phyloP scores from a whole-genome alignment of 2,329 filamentous ascomycete species.

The Arthrobotrys megalospora region DNA sequence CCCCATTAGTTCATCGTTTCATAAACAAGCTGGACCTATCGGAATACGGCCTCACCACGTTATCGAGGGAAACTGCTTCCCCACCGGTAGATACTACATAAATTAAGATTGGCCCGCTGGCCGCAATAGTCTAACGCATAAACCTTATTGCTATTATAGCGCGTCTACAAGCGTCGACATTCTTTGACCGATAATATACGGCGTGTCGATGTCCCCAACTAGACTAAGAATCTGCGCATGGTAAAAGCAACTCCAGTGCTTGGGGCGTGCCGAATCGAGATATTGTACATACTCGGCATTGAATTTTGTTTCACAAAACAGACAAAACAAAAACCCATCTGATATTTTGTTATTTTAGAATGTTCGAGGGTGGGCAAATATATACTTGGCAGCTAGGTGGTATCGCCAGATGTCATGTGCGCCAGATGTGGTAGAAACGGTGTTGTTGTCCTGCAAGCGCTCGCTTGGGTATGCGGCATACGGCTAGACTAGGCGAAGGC shows the following conservation, averaged over 20 bases:
- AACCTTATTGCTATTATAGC: not conserved
- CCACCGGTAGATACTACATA: constrained; percentile 15
- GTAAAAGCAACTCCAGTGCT: not conserved
- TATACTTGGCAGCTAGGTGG: not conserved
- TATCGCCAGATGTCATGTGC: constrained; percentile 18
- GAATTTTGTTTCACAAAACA: constrained; percentile 8
- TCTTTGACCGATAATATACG: constrained; percentile 6
- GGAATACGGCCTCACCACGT: not conserved
- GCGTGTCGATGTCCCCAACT: not conserved
- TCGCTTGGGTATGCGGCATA: constrained; percentile 25
- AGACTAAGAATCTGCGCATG: not conserved
- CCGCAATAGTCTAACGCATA: not conserved
- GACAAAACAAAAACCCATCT: not conserved
- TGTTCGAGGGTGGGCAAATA: not conserved
- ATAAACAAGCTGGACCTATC: not conserved
- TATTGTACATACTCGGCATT: not conserved
- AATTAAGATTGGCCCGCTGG: not conserved
- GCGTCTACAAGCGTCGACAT: constrained; percentile 27
- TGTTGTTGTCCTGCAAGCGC: constrained; percentile 33
- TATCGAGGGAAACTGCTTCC: constrained; percentile 25
- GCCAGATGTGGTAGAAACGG: constrained; percentile 12
- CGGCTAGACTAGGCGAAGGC: constrained; percentile 28
- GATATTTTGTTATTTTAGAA: not conserved
- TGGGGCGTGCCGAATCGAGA: constrained; percentile 8
- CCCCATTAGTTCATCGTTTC: constrained; percentile 28